These are phyloP conservation scores for Coemansia sp. DNA, from an alignment of 192 early-diverging fungal genomes.

Conservation along the genomic window DNA sequence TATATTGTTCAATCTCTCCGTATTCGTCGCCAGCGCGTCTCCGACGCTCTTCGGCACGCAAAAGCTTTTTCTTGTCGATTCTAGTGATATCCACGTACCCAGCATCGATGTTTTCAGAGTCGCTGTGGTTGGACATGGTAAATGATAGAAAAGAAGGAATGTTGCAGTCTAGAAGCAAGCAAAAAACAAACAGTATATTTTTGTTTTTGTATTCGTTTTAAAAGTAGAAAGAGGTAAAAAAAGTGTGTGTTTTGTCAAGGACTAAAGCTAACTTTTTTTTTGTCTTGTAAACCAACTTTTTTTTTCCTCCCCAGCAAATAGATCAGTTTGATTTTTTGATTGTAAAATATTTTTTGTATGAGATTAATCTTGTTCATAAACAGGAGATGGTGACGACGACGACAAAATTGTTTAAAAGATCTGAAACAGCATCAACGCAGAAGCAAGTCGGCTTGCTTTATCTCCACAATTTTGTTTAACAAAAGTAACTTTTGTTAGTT, in stretches of 20 bases:
- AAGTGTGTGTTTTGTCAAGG: conserved; percentile 1
- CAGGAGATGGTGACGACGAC: too few species aligned
- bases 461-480: too few species aligned
- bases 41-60: conserved; percentile 47
- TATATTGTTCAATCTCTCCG: conserved; percentile 39
- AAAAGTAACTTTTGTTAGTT: too few species aligned
- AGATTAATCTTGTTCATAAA: too few species aligned
- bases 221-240: background rate
- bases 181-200: too few species aligned
- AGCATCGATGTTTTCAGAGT: background rate
- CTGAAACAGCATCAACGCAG: too few species aligned
- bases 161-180: background rate
- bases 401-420: too few species aligned
- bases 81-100: conserved; percentile 21
- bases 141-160: background rate
- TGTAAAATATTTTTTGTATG: too few species aligned
- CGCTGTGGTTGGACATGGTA: conserved; percentile 8
- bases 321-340: background rate
- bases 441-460: too few species aligned
- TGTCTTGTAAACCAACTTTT: background rate
- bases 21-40: conserved; percentile 41
- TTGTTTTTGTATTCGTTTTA: background rate
- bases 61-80: conserved; percentile 43
- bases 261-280: background rate
- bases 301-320: background rate